Evolutionary conservation across 768 basidiomycete species (phyloP).

Genomic region (Lactifluus volemus): DNA sequence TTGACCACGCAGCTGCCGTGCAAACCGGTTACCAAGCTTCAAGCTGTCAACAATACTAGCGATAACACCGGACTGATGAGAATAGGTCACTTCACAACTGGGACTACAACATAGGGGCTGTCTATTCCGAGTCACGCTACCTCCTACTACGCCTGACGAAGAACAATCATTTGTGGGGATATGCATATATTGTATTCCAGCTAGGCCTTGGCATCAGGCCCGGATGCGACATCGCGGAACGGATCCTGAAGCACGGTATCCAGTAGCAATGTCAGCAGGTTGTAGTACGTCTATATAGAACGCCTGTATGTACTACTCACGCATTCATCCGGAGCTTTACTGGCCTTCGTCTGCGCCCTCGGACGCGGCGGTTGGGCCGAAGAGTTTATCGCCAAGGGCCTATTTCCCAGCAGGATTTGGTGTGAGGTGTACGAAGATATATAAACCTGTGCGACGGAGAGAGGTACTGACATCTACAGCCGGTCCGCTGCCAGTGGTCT

Average conservation of each 20-base stretch:
- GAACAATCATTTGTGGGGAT: neutral
- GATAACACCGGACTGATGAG: no score
- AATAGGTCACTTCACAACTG: no score
- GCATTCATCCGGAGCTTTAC: neutral
- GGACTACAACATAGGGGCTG: no score
- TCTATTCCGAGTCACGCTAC: no score
- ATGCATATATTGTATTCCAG: neutral
- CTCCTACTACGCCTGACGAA: no score
- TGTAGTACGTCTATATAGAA: no score
- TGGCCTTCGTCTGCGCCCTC: neutral
- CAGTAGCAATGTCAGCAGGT: neutral
- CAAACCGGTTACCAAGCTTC: no score
- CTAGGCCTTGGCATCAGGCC: neutral
- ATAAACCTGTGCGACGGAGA: neutral
- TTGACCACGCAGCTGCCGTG: no score
- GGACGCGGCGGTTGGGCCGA: conserved; percentile 4
- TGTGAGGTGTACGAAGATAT: neutral
- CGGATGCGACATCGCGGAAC: neutral
- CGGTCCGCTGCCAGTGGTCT: neutral
- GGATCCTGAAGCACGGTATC: neutral
- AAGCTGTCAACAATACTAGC: no score
- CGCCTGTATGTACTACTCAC: neutral
- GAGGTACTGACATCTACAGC: neutral
- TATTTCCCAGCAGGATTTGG: neutral
- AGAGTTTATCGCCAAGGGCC: neutral